phyloP scores from a whole-genome alignment of 2,329 filamentous ascomycete genomes.

The Scytalidium lignicola region DNA sequence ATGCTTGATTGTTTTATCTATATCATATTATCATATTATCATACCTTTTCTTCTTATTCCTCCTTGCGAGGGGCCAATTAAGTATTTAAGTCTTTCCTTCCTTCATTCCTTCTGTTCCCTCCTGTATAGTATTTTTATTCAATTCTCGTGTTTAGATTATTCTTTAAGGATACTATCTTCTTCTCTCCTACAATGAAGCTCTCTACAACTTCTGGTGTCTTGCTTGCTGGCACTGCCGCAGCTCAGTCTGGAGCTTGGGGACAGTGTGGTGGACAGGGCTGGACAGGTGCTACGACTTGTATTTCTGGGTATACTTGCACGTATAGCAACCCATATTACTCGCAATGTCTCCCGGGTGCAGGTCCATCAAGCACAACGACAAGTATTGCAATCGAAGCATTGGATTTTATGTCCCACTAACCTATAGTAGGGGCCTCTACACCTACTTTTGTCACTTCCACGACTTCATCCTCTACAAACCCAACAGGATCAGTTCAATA shows the following conservation, averaged over 20 bases:
- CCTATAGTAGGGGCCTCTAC: not conserved
- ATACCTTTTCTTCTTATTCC: too few species aligned
- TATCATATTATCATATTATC: not conserved
- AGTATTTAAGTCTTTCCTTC: not conserved
- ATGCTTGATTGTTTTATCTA: not conserved
- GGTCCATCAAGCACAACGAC: not conserved
- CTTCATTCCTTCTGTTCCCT: not conserved
- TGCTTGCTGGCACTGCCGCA: conserved; percentile 3
- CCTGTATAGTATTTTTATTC: too few species aligned
- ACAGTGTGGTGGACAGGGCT: conserved; percentile 21
- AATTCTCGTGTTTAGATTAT: too few species aligned
- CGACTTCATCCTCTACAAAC: not conserved
- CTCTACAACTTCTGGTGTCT: not conserved
- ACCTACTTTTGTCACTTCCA: not conserved
- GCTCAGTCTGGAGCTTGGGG: conserved; percentile 8
- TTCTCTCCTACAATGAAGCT: conserved; percentile 7
- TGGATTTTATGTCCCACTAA: too few species aligned
- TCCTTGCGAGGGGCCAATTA: not conserved
- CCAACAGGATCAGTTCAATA: not conserved
- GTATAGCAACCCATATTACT: conserved; percentile 22
- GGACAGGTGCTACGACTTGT: conserved; percentile 22
- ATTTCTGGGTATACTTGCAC: conserved; percentile 24
- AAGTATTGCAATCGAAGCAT: too few species aligned
- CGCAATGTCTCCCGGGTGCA: conserved; percentile 19
- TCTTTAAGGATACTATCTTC: not conserved